Conservation (phyloP, 768 basidiomycete species). For the Suillus americanus region DNA sequence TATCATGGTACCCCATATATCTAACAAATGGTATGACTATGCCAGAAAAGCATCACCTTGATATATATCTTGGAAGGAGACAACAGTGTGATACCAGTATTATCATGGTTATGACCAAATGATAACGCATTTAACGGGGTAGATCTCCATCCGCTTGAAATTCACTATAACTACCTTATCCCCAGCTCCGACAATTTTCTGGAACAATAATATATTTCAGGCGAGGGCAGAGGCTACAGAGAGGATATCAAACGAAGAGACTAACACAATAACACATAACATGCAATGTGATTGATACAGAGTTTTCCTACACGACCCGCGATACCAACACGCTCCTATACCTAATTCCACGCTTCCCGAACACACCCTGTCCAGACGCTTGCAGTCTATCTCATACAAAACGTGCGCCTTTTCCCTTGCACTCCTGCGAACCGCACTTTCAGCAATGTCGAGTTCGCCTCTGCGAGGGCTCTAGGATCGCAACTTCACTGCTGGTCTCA, state of each 20-base stretch:
- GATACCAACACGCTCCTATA: neutral
- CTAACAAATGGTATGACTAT: too few species aligned
- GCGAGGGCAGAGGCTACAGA: neutral
- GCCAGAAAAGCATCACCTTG: too few species aligned
- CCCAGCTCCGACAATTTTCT: neutral
- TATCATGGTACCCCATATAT: too few species aligned
- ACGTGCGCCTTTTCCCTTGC: conserved; percentile 79
- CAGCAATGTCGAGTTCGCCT: conserved; percentile 79
- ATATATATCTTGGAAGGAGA: too few species aligned
- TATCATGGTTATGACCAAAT: too few species aligned
- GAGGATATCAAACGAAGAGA: neutral
- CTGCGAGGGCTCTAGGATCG: conserved; percentile 37
- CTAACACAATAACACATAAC: neutral
- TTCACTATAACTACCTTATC: neutral
- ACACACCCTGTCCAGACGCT: conserved; percentile 73
- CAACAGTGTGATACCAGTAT: too few species aligned
- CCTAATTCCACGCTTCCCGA: conserved; percentile 50
- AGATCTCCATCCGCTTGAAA: neutral
- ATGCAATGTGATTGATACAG: neutral
- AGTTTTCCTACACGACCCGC: neutral
- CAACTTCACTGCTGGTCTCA: conserved; percentile 23
- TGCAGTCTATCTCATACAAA: conserved; percentile 73
- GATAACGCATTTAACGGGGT: neutral
- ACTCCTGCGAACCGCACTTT: conserved; percentile 79
- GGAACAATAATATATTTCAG: neutral